Conservation (phyloP, 2,329 filamentous ascomycete genomes). For the Aspergillus sojae region DNA sequence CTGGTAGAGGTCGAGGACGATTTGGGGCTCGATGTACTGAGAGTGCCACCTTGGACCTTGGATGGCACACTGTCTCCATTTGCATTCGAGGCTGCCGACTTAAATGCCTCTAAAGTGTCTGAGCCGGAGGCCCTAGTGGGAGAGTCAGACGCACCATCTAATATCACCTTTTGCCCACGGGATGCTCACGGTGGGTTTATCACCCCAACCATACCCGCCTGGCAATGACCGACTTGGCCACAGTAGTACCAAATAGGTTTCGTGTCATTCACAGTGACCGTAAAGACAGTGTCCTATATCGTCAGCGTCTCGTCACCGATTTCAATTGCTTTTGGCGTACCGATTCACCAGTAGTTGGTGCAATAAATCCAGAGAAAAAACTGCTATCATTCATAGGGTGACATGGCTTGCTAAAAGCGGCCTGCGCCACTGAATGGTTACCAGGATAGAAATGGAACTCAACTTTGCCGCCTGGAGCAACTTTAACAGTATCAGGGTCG, state of each 20-base stretch:
- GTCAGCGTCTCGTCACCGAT: too few relatives aligned
- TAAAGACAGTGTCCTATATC: constrained; percentile 51
- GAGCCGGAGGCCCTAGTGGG: too few relatives aligned
- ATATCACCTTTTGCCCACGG: too few relatives aligned
- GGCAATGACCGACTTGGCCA: constrained; percentile 73
- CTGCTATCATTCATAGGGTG: constrained; percentile 42
- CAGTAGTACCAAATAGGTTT: constrained; percentile 81
- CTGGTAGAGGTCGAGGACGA: too few relatives aligned
- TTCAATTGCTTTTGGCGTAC: background rate
- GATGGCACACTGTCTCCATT: too few relatives aligned
- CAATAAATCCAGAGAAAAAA: constrained; percentile 53
- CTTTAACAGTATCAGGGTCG: constrained; percentile 48
- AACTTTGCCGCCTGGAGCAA: constrained; percentile 51
- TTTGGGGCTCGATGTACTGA: too few relatives aligned
- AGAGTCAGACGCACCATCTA: too few relatives aligned
- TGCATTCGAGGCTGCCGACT: too few relatives aligned
- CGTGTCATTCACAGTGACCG: constrained; percentile 67
- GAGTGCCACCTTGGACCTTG: too few relatives aligned
- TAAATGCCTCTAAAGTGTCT: too few relatives aligned
- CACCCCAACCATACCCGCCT: constrained; percentile 73
- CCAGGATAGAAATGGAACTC: constrained; percentile 57
- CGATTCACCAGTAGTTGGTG: constrained; percentile 4
- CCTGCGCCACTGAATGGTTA: constrained; percentile 55
- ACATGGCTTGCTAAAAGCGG: constrained; percentile 54
- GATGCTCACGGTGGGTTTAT: constrained; percentile 61